phyloP scores from a whole-genome alignment of 208 protist genomes.

The Crithidia bombi region DNA sequence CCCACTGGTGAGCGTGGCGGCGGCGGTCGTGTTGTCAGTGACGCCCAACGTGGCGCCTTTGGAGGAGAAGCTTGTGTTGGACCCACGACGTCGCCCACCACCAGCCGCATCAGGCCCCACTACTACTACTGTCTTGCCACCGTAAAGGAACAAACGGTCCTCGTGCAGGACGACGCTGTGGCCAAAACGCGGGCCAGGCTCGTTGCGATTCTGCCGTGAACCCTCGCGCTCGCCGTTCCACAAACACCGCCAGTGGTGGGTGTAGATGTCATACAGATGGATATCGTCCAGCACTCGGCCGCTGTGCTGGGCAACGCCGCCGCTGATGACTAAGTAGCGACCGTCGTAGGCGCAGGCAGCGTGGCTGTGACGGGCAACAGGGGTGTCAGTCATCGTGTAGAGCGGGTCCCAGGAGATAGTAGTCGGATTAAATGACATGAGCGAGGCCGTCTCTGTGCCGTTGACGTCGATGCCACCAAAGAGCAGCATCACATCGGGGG shows the following conservation, averaged over 20 bases:
- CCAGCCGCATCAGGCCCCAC: constrained; percentile 9
- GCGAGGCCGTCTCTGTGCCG: constrained; percentile 43
- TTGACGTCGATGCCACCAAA: constrained; percentile 72
- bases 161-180: constrained; percentile 78
- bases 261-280: constrained; percentile 63
- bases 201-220: constrained; percentile 49
- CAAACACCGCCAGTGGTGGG: constrained; percentile 67
- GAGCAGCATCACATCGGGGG: constrained; percentile 44
- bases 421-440: constrained; percentile 68
- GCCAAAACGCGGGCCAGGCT: constrained; percentile 66
- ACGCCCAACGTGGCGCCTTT: background rate
- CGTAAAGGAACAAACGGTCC: constrained; percentile 77
- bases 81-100: constrained; percentile 17
- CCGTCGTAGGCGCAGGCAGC: constrained; percentile 72
- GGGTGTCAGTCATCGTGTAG: constrained; percentile 33
- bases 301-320: constrained; percentile 50
- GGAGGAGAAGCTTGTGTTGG: constrained; percentile 4
- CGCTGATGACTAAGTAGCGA: constrained; percentile 72
- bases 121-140: constrained; percentile 52
- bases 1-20: constrained; percentile 18
- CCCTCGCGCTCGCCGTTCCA: constrained; percentile 41
- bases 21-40: constrained; percentile 14
- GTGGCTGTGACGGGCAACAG: constrained; percentile 67
- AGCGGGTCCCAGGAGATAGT: constrained; percentile 76
- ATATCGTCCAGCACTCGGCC: constrained; percentile 55